Base-by-base conservation (phyloP, 2,329 filamentous ascomycete species). In the Rhynchosporium graminicola region DNA sequence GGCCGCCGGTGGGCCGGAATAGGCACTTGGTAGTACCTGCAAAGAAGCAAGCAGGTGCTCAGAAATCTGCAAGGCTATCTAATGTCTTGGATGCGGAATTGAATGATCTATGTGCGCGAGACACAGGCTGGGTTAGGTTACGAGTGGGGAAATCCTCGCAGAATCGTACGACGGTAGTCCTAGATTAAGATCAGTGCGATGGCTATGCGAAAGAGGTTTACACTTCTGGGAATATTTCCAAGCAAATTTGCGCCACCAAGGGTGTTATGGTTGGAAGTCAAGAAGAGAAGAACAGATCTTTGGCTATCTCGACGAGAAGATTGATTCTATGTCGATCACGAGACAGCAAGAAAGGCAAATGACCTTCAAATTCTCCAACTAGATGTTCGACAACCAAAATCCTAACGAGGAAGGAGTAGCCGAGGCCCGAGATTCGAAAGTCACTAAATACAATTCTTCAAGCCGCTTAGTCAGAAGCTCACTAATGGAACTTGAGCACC, bases 201-300 rank as follows among this genome's bases (percentile, higher is more conserved):
- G 90, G 91, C 88, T 84, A 90, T 73, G 85, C 86, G 63, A 85
- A 92, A 57, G 91, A 96, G 76, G 87, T 92, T 52, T 94, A 89
- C 73, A 87, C 92, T 70, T 84, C 83, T 6, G 80, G 82, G 61
- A 82, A 84, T 65, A 78, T 92, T 3, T 82, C 88, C 66, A 78
- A 82, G 2, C 74, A 72, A 67, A 9, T 63, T 0, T 87, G 89
- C 0, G 71, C 78, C 0, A 76, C 89, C 57, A 88, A 89, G 70
- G 92, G 92, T 15, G 91, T 89, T 3, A 78, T 91, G 1, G 84
- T 87, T 43, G 78, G 78, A 13, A 78, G 79, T 1, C 28, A 3
- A 15, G 70, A 76, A 4, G 81, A 80, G n/a, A 78, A 78, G 33
- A 26, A 58, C 3, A 82, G 86, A 29, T 79, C 90, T 15, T 93